Evolutionary conservation across 108 stramenopile genomes (phyloP), one percentile per base, ranked within the genome.

Genomic region (Mediolabrus comicus): DNA sequence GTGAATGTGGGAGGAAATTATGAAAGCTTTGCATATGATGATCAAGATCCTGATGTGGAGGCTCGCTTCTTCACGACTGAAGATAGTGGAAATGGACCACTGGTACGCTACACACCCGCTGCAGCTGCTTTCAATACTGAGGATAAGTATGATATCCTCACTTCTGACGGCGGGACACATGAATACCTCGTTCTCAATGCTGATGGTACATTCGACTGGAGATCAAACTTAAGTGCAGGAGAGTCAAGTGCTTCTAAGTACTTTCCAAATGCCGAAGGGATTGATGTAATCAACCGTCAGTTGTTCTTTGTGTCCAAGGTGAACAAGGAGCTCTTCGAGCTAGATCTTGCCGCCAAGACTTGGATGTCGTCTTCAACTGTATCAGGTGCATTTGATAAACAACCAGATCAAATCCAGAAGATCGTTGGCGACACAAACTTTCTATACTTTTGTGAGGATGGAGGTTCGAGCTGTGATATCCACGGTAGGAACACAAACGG

Each of bases 21-120:
- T 75, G 83, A 87, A 34, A 38, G 80, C 26, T 78, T 87, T 67
- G 74, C 86, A 10, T 87, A 77, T 31, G 86, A 87, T 53, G 53
- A 63, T 38, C 68, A 81, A 19, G 56, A 87, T 31, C 69, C 22
- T 26, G 34, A 57, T 1, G 22, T 62, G 8, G 51, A 59, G 19
- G 83, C 86, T 4, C 34, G 46, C 9, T 87, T 82, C 62, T 87
- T 80, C 68, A 51, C 41, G 26, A 84, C 86, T 2, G 81, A 87
- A 57, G 86, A 87, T 53, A 46, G 82, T 27, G 58, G 67, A 7
- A 53, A 68, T 32, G 86, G 86, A 10, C 36, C 74, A 10, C 33
- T 83, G 1, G 69, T 69, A 26, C 73, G 83, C 10, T 87, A 79
- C 67, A 69, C 58, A 12, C 85, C 85, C 13, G 39, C 60, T 30